Evolutionary conservation across 2,329 filamentous ascomycete species (phyloP).

Genomic region (Pseudogymnoascus sp.): DNA sequence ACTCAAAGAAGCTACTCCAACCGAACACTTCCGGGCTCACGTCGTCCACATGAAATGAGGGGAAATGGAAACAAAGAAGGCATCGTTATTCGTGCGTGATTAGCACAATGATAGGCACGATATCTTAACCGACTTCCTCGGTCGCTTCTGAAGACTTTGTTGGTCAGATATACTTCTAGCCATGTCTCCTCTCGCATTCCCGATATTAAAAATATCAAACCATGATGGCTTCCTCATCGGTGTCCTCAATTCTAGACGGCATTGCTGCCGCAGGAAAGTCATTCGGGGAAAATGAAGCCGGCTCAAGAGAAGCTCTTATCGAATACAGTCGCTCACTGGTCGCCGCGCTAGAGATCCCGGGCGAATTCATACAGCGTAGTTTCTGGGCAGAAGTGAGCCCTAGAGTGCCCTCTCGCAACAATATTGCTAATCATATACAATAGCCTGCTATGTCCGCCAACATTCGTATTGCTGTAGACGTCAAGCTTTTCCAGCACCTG

Average conservation of each 20-base stretch:
- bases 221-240: not conserved
- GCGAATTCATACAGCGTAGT: too few relatives aligned
- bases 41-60: not conserved
- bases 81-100: not conserved
- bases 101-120: not conserved
- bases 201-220: not conserved
- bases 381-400: too few relatives aligned
- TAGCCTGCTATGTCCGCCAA: constrained; percentile 30
- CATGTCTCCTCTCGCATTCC: not conserved
- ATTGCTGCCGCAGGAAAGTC: constrained; percentile 21
- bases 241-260: not conserved
- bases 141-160: not conserved
- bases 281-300: constrained; percentile 27
- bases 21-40: not conserved
- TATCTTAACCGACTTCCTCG: not conserved
- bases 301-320: constrained; percentile 31
- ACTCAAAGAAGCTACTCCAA: not conserved
- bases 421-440: not conserved
- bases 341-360: constrained; percentile 15
- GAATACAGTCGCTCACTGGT: constrained; percentile 29
- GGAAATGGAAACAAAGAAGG: not conserved
- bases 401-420: not conserved
- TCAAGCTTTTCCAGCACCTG: not conserved
- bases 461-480: not conserved
- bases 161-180: not conserved